These are phyloP conservation scores for Kurtzmaniella quercitrusa DNA, from an alignment of 1,139 yeast genomes.

Conservation along the genomic window DNA sequence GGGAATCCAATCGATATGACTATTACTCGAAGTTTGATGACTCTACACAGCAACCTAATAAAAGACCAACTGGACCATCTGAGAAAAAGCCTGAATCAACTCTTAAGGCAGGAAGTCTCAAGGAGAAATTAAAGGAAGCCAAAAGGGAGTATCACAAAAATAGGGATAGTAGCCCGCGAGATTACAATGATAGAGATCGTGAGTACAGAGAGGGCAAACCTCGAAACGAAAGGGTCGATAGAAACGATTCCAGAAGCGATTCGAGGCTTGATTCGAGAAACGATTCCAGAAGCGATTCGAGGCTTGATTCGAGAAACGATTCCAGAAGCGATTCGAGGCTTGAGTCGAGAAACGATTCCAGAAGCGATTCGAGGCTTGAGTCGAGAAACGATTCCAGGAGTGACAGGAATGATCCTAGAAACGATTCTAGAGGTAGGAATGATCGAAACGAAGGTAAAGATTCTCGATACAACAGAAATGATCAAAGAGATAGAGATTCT, in stretches of 20 bases:
- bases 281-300: background rate
- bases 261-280: background rate
- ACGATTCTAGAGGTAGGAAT: background rate
- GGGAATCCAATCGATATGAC: conserved; percentile 21
- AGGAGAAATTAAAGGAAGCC: conserved; percentile 18
- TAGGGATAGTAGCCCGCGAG: conserved; percentile 1
- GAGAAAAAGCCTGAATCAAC: conserved; percentile 3
- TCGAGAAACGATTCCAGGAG: too few species aligned
- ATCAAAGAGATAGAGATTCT: background rate
- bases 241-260: background rate
- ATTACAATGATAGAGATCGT: background rate
- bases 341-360: background rate
- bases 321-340: too few species aligned
- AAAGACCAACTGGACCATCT: conserved; percentile 6
- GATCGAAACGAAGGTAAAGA: background rate
- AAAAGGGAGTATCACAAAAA: conserved; percentile 17
- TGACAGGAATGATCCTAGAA: background rate
- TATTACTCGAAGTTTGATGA: conserved; percentile 26
- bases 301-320: too few species aligned
- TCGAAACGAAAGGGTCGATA: background rate
- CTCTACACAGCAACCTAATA: conserved; percentile 5
- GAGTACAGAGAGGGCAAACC: background rate
- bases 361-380: too few species aligned
- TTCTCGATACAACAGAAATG: background rate
- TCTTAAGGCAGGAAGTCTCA: background rate